Conservation (phyloP, 78 protist species). For the Guillardia theta region DNA sequence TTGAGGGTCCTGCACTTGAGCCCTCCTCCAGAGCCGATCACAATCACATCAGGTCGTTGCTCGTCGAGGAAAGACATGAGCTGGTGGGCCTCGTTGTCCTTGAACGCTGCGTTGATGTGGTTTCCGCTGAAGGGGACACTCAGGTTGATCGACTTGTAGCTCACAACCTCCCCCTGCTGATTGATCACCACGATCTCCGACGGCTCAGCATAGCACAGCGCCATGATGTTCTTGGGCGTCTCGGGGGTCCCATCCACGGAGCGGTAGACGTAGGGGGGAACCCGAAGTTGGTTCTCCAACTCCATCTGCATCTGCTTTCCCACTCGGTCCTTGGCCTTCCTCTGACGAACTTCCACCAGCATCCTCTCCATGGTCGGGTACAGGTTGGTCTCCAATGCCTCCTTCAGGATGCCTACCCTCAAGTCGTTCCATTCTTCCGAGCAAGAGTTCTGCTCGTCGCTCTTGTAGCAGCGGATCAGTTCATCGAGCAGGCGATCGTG, state of each 20-base stretch:
- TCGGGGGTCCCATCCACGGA: not conserved
- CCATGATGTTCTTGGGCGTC: not conserved
- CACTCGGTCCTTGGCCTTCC: not conserved
- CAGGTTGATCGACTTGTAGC: too few species aligned
- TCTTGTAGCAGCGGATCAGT: not conserved
- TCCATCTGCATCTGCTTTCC: too few species aligned
- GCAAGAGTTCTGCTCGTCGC: not conserved
- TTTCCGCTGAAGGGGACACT: too few species aligned
- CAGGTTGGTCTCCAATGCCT: not conserved
- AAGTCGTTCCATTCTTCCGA: not conserved
- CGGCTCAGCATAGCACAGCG: not conserved
- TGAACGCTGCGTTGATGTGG: too few species aligned
- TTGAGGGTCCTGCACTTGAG: not conserved
- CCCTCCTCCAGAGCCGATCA: not conserved
- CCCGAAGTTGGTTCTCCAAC: too few species aligned
- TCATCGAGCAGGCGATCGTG: too few species aligned
- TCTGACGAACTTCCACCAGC: too few species aligned
- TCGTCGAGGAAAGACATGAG: too few species aligned
- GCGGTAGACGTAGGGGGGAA: too few species aligned
- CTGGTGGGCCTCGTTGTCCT: too few species aligned
- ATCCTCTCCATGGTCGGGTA: too few species aligned
- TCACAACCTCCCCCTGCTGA: not conserved
- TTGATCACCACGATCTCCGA: slow-evolving; percentile 11
- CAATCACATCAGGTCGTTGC: not conserved
- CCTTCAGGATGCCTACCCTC: not conserved